Evolutionary conservation across 495 filamentous ascomycete genomes (phyloP), one percentile per base, ranked within the genome.

Genomic region (Parachaetomium inaequale): DNA sequence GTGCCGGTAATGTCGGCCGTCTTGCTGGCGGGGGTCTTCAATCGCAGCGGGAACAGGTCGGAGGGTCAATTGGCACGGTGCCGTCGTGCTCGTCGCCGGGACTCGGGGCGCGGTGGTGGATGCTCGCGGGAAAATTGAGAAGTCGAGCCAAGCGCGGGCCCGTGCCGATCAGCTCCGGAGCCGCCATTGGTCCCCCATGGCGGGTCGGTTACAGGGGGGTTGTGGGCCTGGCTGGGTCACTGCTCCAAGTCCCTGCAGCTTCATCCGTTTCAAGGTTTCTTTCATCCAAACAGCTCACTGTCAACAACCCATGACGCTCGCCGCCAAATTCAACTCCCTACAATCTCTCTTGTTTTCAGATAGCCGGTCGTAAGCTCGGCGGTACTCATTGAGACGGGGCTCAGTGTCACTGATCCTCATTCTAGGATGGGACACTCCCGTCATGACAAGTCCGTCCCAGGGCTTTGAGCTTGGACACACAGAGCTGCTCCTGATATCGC

Each of bases 121-220:
- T 56, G 53, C 52, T 56, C 31, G 1, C 21, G 17, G 52, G 42
- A 51, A 56, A 62, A 56, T 62, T 28, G 29, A 57, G 51, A 57
- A 51, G 51, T 46, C 38, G 32, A 38, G 60, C 52, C 43, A 45
- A 61, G 58, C 36, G 25, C 58, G 14, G 58, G 56, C 38, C 43
- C 45, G 56, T 50, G 56, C 56, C 45, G 56, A 19, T 26, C 43
- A 26, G 28, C 45, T 58, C 43, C 56, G 21, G 45, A 31, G 43
- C 55, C 55, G 55, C 55, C 8, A 58, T 58, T 58, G 55, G 42
- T 32, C 7, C 56, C 43, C 28, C 8, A 1, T 19, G 28, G 17
- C 34, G 21, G 21, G 12, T 40, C 31, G 29, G 10, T 7, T 21
- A 55, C 36, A 56, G 54, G 38, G 54, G 38, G 53, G 53, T 56